Conservation (phyloP, 2,329 filamentous ascomycete genomes). For the Coccinonectria pachysandricola region DNA sequence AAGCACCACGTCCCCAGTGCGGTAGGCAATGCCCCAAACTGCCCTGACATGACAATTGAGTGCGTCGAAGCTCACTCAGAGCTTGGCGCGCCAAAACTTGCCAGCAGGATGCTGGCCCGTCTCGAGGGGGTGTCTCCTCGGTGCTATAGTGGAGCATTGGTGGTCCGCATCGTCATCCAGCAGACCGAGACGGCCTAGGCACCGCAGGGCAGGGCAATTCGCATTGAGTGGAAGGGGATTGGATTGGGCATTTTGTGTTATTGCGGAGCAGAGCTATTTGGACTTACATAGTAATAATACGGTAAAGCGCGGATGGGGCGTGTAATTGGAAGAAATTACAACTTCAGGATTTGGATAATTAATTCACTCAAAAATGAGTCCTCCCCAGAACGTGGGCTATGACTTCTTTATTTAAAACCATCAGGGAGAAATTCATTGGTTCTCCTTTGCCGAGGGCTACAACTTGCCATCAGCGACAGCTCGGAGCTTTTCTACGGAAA, state of each 20-base stretch:
- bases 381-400: no score
- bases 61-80: conserved; percentile 1
- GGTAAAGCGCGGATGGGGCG: no score
- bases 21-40: conserved; percentile 9
- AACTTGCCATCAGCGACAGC: conserved; percentile 21
- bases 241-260: conserved; percentile 9
- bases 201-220: conserved; percentile 8
- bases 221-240: conserved; percentile 12
- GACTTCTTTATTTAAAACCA: no score
- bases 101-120: no score
- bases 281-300: conserved; percentile 16
- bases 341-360: no score
- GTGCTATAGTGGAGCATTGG: conserved; percentile 18
- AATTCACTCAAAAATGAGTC: no score
- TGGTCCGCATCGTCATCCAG: no score
- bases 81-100: no score
- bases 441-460: conserved; percentile 17
- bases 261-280: conserved; percentile 12
- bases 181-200: no score
- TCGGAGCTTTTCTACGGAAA: conserved; percentile 19
- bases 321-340: no score
- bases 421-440: conserved; percentile 15
- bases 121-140: conserved; percentile 9
- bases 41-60: conserved; percentile 12
- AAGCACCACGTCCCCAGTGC: conserved; percentile 1